Base-by-base conservation (phyloP, 2,329 filamentous ascomycete species). In the Chaetomiaceae sp. region DNA sequence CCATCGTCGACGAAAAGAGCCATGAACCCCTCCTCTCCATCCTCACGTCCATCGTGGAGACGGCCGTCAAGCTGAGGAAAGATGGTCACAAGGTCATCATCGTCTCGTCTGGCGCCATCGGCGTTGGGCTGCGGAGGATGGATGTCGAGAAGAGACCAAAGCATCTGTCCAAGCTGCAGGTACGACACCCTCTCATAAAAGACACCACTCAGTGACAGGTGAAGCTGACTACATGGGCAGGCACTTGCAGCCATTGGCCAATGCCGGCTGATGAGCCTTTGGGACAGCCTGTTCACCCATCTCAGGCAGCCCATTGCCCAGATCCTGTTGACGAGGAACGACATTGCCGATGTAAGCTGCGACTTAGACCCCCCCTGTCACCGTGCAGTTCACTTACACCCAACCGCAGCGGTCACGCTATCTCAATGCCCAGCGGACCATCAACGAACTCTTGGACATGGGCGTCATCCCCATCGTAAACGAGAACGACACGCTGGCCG, bases 391-490 rank as follows among this genome's bases (percentile, higher is more conserved):
- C 37, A 31, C 37, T 44, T 38, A 48, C 37, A 48, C 48, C 16
- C 34, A 43, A 5, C n/a, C 27, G 5, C 55, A 90, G 82, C 85
- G 89, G 54, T 92, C 89, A 23, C 87, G 95, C 75, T 99, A 97
- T 67, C 79, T 91, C 57, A 99, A 99, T 72, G 93, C 93, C 0
- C 90, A 96, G 70, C 96, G 96, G 65, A 97, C 93, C 0, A 88
- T 99, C 66, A 80, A 83, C 46, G 89, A 96, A 68, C 78, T 97
- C 41, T 74, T 99, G 16, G 85, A 91, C 62, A 93, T 96, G 86
- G 91, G 91, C 2, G 92, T 97, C 21, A 95, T 99, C 56, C 93
- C 93, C 9, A 96, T 99, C 62, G 93, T 99, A 57, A 99, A 99
- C 64, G 93, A 99, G 71, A 99, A 99, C 69, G 93, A 99, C 68